phyloP scores from a whole-genome alignment of 2,329 filamentous ascomycete species.

The Penicillium sp. region DNA sequence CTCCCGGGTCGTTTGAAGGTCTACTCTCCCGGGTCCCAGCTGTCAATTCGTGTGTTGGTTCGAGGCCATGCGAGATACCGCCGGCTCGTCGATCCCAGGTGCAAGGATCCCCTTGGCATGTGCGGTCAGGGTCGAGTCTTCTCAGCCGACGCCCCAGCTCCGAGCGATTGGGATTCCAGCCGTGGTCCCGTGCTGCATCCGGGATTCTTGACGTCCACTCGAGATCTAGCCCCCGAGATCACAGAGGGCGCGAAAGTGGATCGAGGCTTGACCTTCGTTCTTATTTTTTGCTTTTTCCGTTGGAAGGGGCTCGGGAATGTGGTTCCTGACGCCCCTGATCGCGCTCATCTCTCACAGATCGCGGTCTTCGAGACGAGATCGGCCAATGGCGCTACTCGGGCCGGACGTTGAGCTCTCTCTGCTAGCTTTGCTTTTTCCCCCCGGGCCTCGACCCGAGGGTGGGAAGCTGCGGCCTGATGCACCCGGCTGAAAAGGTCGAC shows the following conservation, averaged over 20 bases:
- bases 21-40: too few relatives aligned
- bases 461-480: constrained; percentile 18
- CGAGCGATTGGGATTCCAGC: constrained; percentile 23
- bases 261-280: neutral
- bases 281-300: constrained; percentile 5
- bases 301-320: constrained; percentile 8
- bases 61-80: constrained; percentile 18
- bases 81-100: constrained; percentile 7
- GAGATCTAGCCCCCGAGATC: neutral
- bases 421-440: neutral
- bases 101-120: constrained; percentile 25
- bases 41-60: too few relatives aligned
- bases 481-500: constrained; percentile 25
- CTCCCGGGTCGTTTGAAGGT: too few relatives aligned
- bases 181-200: constrained; percentile 4
- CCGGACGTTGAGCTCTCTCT: neutral
- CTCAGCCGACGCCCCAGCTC: constrained; percentile 19
- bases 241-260: neutral
- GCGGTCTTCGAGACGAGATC: constrained; percentile 6
- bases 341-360: constrained; percentile 6
- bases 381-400: constrained; percentile 7
- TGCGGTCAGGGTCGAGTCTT: constrained; percentile 14
- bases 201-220: neutral
- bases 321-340: constrained; percentile 18
- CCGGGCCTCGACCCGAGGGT: constrained; percentile 9